Evolutionary conservation across 208 protist species (phyloP).

Genomic region (Trypanosoma avium): DNA sequence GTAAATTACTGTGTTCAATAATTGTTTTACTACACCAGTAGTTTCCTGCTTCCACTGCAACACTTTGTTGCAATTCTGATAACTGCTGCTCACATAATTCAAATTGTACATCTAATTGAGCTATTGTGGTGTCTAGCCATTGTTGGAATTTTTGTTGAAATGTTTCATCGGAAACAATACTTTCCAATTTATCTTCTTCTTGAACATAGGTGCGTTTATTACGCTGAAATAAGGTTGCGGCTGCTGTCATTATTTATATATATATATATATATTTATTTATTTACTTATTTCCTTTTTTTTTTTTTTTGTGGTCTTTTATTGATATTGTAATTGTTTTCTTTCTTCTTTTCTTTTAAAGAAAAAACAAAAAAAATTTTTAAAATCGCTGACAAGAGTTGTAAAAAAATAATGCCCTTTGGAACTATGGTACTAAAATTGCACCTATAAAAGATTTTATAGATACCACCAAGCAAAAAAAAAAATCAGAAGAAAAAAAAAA

Average conservation of each 20-base stretch:
- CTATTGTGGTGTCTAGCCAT: constrained; percentile 82
- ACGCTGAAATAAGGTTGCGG: constrained; percentile 76
- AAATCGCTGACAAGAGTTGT: too few relatives aligned
- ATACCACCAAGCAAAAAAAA: background rate
- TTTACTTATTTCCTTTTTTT: constrained; percentile 1
- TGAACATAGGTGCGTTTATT: constrained; percentile 84
- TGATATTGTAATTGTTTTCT: background rate
- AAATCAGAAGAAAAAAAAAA: constrained; percentile 1
- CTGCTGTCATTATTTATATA: constrained; percentile 33
- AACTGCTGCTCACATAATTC: constrained; percentile 85
- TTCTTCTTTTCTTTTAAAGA: background rate
- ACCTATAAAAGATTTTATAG: too few relatives aligned
- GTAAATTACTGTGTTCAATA: constrained; percentile 88
- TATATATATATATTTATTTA: constrained; percentile 5
- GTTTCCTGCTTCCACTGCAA: constrained; percentile 50
- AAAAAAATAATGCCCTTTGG: too few relatives aligned
- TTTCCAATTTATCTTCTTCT: constrained; percentile 79
- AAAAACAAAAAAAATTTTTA: too few relatives aligned
- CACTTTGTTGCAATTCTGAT: constrained; percentile 80
- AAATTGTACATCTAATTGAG: constrained; percentile 79
- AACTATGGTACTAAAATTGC: too few relatives aligned
- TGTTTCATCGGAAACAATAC: constrained; percentile 52
- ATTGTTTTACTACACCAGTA: constrained; percentile 90
- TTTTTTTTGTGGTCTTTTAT: background rate
- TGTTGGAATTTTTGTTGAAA: constrained; percentile 70